Percentiles rank a stretch among this genome's conserved stretches.
Evolutionary conservation across 1,284 basidiomycete genomes (phyloP).

Genomic region (Psilocybe mexicana): DNA sequence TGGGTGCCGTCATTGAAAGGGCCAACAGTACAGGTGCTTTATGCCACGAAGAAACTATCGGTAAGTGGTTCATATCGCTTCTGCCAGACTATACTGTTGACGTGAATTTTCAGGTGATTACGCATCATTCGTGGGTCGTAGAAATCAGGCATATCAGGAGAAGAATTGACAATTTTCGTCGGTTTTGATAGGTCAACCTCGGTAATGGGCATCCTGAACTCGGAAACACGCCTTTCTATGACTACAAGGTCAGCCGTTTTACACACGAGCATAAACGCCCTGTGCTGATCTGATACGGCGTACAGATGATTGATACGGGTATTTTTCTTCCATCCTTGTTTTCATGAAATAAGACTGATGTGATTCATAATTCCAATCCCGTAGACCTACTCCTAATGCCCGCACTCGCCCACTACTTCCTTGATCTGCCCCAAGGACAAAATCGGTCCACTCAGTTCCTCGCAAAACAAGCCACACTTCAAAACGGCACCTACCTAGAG

Average conservation of each 20-base stretch:
- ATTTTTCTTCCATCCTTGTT: background rate
- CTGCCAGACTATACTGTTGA: background rate
- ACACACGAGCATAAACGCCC: background rate
- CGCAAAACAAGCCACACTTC: conserved; percentile 23
- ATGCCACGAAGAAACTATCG: conserved; percentile 31
- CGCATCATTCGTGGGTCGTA: conserved; percentile 26
- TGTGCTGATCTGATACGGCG: background rate
- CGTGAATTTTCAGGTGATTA: conserved; percentile 22
- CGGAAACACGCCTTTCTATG: conserved; percentile 30
- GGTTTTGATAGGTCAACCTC: conserved; percentile 23
- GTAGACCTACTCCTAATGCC: conserved; percentile 34
- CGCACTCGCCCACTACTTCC: conserved; percentile 29
- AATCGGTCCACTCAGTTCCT: conserved; percentile 22
- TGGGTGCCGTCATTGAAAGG: conserved; percentile 29
- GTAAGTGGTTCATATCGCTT: conserved; percentile 5
- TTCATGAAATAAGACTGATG: background rate
- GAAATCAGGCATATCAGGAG: too few species aligned
- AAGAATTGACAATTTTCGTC: background rate
- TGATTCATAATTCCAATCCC: background rate
- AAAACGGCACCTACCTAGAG: conserved; percentile 27
- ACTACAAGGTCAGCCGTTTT: conserved; percentile 25
- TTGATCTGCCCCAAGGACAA: conserved; percentile 27
- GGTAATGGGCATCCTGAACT: conserved; percentile 23
- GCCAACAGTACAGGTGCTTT: conserved; percentile 29
- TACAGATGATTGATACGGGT: conserved; percentile 31